These are phyloP conservation scores for Lactarius psammicola DNA, from an alignment of 768 basidiomycete genomes.

Conservation along the genomic window DNA sequence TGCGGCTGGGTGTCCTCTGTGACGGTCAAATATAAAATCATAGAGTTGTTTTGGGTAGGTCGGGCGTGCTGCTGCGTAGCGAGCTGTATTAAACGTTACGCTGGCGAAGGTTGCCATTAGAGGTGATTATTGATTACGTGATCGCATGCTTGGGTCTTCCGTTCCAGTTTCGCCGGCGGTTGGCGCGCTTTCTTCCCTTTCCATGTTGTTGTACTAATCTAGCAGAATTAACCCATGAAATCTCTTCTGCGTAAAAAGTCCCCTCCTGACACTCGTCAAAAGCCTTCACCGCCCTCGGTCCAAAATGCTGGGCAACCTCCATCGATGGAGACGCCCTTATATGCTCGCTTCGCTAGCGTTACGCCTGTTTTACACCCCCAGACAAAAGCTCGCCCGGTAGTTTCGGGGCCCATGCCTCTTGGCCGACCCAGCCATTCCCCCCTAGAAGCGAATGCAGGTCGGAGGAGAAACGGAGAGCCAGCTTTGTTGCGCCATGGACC, in stretches of 20 bases:
- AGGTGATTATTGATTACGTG: neutral
- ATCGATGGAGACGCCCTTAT: slow-evolving; percentile 30
- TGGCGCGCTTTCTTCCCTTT: slow-evolving; percentile 16
- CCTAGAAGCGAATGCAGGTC: slow-evolving; percentile 10
- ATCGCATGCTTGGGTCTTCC: neutral
- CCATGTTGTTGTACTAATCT: slow-evolving; percentile 13
- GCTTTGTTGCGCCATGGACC: neutral
- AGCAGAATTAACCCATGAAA: slow-evolving; percentile 21
- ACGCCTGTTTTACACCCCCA: slow-evolving; percentile 18
- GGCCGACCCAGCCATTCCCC: slow-evolving; percentile 15
- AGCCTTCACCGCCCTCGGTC: slow-evolving; percentile 10
- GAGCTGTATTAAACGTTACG: slow-evolving; percentile 60
- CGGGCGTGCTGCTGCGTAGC: slow-evolving; percentile 68
- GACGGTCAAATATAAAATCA: slow-evolving; percentile 60
- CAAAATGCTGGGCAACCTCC: slow-evolving; percentile 10
- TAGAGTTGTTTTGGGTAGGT: slow-evolving; percentile 69
- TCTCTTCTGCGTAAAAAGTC: slow-evolving; percentile 25
- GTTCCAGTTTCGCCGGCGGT: neutral
- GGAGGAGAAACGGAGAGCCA: slow-evolving; percentile 9
- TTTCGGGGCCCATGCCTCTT: slow-evolving; percentile 34
- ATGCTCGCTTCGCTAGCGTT: slow-evolving; percentile 33
- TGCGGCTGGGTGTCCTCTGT: slow-evolving; percentile 38
- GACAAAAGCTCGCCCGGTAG: slow-evolving; percentile 23
- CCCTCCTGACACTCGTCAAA: slow-evolving; percentile 8
- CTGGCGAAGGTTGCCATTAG: slow-evolving; percentile 80